Conservation (phyloP, 441 rosid species). For the Aleurites moluccanus region DNA sequence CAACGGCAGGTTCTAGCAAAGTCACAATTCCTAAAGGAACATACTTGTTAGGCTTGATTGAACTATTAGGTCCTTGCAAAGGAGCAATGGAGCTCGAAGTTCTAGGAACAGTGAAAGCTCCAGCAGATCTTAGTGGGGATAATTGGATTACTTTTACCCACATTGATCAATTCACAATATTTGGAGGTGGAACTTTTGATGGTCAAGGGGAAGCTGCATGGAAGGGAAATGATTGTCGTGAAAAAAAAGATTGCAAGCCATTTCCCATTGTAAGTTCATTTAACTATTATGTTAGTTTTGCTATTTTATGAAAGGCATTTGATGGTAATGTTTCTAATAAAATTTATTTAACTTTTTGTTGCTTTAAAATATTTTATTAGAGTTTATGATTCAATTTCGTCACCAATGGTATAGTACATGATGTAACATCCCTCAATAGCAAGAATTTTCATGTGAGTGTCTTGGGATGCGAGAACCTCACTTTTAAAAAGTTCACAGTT, state of each 20-base stretch:
- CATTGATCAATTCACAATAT: slow-evolving; percentile 20
- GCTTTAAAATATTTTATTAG: neutral
- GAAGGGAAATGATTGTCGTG: slow-evolving; percentile 20
- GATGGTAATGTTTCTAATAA: neutral
- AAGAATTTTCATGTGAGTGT: slow-evolving; percentile 48
- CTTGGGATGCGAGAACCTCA: slow-evolving; percentile 37
- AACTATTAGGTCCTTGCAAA: neutral
- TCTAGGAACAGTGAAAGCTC: slow-evolving; percentile 11
- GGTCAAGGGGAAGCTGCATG: slow-evolving; percentile 37
- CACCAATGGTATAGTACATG: slow-evolving; percentile 26
- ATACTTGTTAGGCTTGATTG: neutral
- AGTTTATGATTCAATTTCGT: slow-evolving; percentile 16
- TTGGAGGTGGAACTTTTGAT: slow-evolving; percentile 39
- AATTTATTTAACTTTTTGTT: no score
- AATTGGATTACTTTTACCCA: slow-evolving; percentile 40
- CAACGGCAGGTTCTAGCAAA: neutral
- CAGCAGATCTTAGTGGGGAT: neutral
- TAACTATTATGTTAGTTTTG: neutral
- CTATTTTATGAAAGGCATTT: neutral
- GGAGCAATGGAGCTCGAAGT: neutral
- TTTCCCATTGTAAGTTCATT: slow-evolving; percentile 25
- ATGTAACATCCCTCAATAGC: slow-evolving; percentile 42
- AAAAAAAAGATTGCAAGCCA: slow-evolving; percentile 1
- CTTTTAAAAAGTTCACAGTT: slow-evolving; percentile 30
- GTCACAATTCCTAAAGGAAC: slow-evolving; percentile 6